Conservation (phyloP, 208 protist species). For the Porcisia deanei region DNA sequence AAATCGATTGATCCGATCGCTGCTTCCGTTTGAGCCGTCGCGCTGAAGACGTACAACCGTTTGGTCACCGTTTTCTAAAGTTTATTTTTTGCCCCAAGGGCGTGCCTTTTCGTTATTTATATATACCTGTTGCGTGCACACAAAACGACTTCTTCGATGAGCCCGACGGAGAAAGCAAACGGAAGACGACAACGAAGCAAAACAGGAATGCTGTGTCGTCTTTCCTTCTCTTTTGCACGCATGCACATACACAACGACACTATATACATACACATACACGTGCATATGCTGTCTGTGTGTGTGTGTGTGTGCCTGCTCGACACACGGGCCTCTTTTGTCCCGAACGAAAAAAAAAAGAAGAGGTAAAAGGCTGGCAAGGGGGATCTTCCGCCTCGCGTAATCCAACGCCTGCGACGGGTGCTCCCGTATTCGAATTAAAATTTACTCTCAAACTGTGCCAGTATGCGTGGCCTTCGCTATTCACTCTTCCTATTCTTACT, state of each 20-base stretch:
- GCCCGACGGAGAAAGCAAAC: too few relatives aligned
- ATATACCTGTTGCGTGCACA: too few relatives aligned
- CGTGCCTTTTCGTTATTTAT: neutral
- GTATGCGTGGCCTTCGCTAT: neutral
- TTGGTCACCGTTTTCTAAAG: neutral
- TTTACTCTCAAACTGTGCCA: neutral
- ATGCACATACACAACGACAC: neutral
- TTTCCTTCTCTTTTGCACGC: too few relatives aligned
- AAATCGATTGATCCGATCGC: slow-evolving; percentile 47
- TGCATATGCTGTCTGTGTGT: neutral
- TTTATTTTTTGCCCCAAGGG: slow-evolving; percentile 9
- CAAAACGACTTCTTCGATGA: too few relatives aligned
- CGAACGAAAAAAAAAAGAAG: neutral
- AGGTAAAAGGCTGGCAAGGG: neutral
- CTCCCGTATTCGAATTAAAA: neutral
- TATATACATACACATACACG: neutral
- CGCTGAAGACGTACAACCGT: neutral
- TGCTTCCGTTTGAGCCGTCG: slow-evolving; percentile 50
- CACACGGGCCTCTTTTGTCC: neutral
- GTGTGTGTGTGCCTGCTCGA: neutral
- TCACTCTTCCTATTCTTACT: neutral
- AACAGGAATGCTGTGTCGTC: too few relatives aligned
- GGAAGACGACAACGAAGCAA: too few relatives aligned
- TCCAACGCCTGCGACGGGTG: neutral
- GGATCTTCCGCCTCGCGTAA: neutral